Conservation (phyloP, 1,284 basidiomycete species). For the Testicularia cyperi region DNA sequence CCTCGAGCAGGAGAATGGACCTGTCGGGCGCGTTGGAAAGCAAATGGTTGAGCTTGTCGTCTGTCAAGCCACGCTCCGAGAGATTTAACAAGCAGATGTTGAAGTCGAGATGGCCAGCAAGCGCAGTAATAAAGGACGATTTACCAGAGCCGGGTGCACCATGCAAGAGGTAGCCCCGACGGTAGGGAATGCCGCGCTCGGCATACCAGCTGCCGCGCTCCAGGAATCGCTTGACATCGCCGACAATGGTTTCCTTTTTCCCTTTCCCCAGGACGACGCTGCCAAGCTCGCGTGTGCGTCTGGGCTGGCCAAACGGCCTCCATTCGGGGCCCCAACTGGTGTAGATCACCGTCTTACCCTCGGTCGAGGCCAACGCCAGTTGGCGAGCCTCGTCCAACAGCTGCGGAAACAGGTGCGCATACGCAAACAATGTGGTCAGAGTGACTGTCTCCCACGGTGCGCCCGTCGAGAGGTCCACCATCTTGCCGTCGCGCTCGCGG, state of each 20-base stretch:
- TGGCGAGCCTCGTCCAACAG: constrained; percentile 85
- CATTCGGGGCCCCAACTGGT: constrained; percentile 96
- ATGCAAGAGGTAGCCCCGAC: constrained; percentile 89
- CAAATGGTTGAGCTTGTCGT: constrained; percentile 93
- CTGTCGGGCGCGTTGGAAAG: constrained; percentile 90
- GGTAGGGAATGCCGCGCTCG: constrained; percentile 94
- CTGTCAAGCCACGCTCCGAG: constrained; percentile 90
- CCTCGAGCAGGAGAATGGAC: constrained; percentile 90
- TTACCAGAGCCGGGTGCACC: constrained; percentile 98
- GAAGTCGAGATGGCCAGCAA: constrained; percentile 83
- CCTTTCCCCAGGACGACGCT: constrained; percentile 88
- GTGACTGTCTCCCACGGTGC: constrained; percentile 97
- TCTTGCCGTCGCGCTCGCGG: constrained; percentile 74
- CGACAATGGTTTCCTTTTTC: constrained; percentile 75
- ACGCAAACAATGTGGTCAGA: constrained; percentile 84
- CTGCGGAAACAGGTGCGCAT: constrained; percentile 76
- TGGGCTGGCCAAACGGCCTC: constrained; percentile 90
- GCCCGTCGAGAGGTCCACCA: constrained; percentile 86
- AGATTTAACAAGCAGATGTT: constrained; percentile 96
- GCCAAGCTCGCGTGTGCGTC: constrained; percentile 79
- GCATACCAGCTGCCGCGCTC: constrained; percentile 89
- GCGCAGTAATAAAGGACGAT: constrained; percentile 95
- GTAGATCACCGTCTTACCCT: constrained; percentile 93
- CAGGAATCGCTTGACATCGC: constrained; percentile 81
- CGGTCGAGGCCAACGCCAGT: constrained; percentile 79